phyloP scores from a whole-genome alignment of 2,329 filamentous ascomycete species.

The Cercospora sp. region DNA sequence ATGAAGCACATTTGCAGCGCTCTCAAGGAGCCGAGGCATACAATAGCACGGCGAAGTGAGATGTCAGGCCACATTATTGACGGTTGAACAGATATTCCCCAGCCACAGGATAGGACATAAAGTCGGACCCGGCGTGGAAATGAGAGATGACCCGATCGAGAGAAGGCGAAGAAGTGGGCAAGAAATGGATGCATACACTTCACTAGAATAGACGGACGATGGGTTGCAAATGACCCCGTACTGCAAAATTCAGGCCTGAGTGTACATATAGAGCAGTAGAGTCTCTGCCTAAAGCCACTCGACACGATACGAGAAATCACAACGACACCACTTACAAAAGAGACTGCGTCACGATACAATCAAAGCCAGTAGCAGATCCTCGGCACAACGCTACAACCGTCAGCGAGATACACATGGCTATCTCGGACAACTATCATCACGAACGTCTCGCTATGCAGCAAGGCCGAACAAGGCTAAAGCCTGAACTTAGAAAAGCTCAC shows the following conservation, averaged over 20 bases:
- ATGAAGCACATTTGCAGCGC: conserved; percentile 37
- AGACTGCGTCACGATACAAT: neutral
- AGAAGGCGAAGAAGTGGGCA: conserved; percentile 53
- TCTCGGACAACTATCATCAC: neutral
- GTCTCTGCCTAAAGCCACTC: neutral
- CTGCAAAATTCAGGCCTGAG: neutral
- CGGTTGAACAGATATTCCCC: conserved; percentile 57
- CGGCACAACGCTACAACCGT: neutral
- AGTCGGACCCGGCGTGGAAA: conserved; percentile 80
- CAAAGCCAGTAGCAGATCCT: neutral
- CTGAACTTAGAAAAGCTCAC: neutral
- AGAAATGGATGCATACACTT: conserved; percentile 65
- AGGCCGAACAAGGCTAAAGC: neutral
- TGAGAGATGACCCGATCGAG: conserved; percentile 66
- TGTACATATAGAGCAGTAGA: neutral
- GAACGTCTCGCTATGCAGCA: neutral
- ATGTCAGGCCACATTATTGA: conserved; percentile 11
- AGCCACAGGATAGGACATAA: conserved; percentile 62
- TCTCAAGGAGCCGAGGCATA: neutral
- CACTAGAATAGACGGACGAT: conserved; percentile 59
- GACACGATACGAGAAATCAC: neutral
- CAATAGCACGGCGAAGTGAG: too few relatives aligned
- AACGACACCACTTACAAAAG: neutral
- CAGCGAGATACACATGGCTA: neutral
- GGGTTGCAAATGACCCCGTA: neutral